Evolutionary conservation across 768 basidiomycete species (phyloP), one percentile per base, ranked within the genome.

Genomic region (Naematelia aurantialba): DNA sequence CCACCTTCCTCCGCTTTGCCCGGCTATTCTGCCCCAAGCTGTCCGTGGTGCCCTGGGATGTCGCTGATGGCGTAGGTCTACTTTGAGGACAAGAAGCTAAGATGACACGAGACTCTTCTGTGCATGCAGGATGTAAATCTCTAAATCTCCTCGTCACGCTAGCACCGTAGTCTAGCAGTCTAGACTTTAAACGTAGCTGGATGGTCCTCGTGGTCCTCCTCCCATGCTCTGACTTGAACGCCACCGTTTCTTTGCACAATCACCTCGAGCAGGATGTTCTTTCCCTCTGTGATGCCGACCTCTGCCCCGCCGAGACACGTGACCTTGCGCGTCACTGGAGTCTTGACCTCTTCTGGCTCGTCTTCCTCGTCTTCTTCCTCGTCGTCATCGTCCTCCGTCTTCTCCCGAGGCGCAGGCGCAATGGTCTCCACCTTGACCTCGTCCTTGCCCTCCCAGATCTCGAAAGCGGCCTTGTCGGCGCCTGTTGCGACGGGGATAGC

Each of bases 361-460:
- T 74, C 73, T 45, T 74, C 72, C 31, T 70, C 66, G 24, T 58
- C 58, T 12, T 61, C 73, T 25, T 75, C 75, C 50, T 76, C 71
- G 29, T 74, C 71, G 45, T 75, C 74, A 17, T 66, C 63, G 19
- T 63, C 64, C 8, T 68, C 71, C 25, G 66, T 52, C 26, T 27
- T 31, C 55, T 56, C 55, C 14, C 26, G 31, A 17, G 44, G 21
- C 10, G 13, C 67, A 19, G 63, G 61, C 24, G 63, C 67, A 27
- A 66, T 58, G 52, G 72, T 69, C 52, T 67, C 70, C n/a, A 79
- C 75, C 59, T 76, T 75, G 64, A 79, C 73, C 49, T 74, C 74
- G 47, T 76, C 73, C 55, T 77, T 74, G 45, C 76, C 78, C 65
- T 79, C 78, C 77, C 78, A 79, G 19, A 79, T 31, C 65, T 79